Evolutionary conservation across 2,329 filamentous ascomycete species (phyloP).

Genomic region (Lecanicillium sp.): DNA sequence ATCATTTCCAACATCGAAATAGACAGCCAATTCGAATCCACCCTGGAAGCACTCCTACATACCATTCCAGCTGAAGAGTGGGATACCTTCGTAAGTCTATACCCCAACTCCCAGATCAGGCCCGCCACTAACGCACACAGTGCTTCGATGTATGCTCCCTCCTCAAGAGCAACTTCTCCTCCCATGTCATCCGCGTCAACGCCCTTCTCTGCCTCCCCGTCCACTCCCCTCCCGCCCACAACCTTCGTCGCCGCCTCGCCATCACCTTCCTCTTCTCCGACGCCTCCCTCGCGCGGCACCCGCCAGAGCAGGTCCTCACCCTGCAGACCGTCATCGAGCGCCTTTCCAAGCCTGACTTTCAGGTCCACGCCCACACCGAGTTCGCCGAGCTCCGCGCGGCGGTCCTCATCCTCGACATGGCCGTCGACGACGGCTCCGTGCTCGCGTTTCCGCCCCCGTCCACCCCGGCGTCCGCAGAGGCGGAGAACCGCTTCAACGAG

Average conservation of each 20-base stretch:
- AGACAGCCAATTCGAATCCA: slow-evolving; percentile 32
- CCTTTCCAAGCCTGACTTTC: slow-evolving; percentile 44
- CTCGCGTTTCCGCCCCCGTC: slow-evolving; percentile 18
- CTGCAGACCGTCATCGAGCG: slow-evolving; percentile 40
- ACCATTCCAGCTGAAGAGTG: slow-evolving; percentile 33
- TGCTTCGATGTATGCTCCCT: slow-evolving; percentile 43
- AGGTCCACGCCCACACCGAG: slow-evolving; percentile 51
- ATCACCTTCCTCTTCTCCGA: slow-evolving; percentile 56
- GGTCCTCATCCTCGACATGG: slow-evolving; percentile 65
- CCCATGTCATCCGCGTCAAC: slow-evolving; percentile 49
- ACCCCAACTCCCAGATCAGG: background rate
- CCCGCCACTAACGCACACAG: slow-evolving; percentile 25
- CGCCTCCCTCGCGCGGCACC: slow-evolving; percentile 32
- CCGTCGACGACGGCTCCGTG: slow-evolving; percentile 57
- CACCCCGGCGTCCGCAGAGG: slow-evolving; percentile 21
- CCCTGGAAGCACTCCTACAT: slow-evolving; percentile 38
- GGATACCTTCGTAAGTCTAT: slow-evolving; percentile 37
- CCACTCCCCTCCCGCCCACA: slow-evolving; percentile 42
- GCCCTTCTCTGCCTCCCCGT: slow-evolving; percentile 55
- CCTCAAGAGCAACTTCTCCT: slow-evolving; percentile 38
- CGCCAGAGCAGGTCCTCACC: slow-evolving; percentile 36
- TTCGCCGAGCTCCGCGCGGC: slow-evolving; percentile 63
- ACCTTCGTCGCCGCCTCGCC: slow-evolving; percentile 61
- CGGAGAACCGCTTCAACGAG: slow-evolving; percentile 55
- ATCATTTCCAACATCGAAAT: slow-evolving; percentile 39